Percentiles rank a stretch among this genome's conserved stretches.
phyloP scores from a whole-genome alignment of 73 alveolate genomes.

The Blepharisma stoltei region DNA sequence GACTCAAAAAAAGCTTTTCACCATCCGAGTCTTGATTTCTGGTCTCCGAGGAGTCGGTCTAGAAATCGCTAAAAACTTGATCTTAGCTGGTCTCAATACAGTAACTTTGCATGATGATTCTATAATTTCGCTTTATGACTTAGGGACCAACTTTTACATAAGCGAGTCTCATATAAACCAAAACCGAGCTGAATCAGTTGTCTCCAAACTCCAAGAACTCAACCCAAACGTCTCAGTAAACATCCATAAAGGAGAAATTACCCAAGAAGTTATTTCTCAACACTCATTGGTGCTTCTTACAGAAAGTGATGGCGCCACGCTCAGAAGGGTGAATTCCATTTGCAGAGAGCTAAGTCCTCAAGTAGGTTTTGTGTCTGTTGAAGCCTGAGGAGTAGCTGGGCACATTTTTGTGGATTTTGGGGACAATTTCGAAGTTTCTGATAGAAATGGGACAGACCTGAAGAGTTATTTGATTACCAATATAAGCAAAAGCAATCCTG shows the following conservation, averaged over 20 bases:
- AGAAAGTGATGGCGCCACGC: constrained; percentile 14
- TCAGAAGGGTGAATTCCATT: constrained; percentile 16
- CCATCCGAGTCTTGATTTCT: constrained; percentile 28
- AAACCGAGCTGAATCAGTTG: constrained; percentile 39
- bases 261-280: constrained; percentile 19
- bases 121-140: constrained; percentile 25
- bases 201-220: constrained; percentile 36
- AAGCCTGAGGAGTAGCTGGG: constrained; percentile 30
- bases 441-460: constrained; percentile 25
- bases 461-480: constrained; percentile 6
- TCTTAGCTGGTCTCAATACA: constrained; percentile 40
- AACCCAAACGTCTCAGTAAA: constrained; percentile 39
- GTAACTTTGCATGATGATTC: constrained; percentile 40
- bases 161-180: constrained; percentile 36
- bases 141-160: constrained; percentile 43
- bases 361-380: constrained; percentile 25
- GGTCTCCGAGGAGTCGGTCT: constrained; percentile 47
- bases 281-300: neutral
- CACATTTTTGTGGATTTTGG: constrained; percentile 34
- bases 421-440: constrained; percentile 10
- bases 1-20: constrained; percentile 29
- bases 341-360: constrained; percentile 26
- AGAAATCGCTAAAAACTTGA: constrained; percentile 39
- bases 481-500: constrained; percentile 15
- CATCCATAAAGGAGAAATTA: constrained; percentile 13